Conservation (phyloP, 83 land plant genomes). For the Picea engelmannii region DNA sequence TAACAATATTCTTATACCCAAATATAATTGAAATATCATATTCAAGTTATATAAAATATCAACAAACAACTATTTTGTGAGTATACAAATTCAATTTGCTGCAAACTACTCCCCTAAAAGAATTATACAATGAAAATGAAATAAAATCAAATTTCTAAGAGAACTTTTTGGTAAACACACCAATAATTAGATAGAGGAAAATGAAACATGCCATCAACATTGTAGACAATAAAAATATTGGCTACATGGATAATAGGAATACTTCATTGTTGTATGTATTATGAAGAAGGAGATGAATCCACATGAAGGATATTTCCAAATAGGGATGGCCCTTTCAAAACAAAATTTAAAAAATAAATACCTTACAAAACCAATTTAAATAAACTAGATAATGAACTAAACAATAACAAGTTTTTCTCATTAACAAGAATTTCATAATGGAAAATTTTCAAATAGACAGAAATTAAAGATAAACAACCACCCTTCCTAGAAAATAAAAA, state of each 20-base stretch:
- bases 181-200: background rate
- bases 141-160: no score
- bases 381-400: background rate
- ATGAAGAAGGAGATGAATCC: no score
- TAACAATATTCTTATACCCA: no score
- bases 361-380: background rate
- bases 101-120: no score
- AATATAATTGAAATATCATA: no score
- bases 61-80: no score
- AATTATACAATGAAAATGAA: no score
- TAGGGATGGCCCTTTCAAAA: background rate
- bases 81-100: no score
- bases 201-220: background rate
- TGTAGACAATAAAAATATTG: background rate
- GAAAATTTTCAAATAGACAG: background rate
- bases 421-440: background rate
- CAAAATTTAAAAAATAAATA: background rate
- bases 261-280: no score
- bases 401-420: background rate
- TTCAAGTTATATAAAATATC: no score
- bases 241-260: background rate
- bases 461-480: background rate
- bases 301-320: background rate
- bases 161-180: no score
- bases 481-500: background rate